Conservation (phyloP, 169 alveolate species). For the Plasmodium gallinaceum region DNA sequence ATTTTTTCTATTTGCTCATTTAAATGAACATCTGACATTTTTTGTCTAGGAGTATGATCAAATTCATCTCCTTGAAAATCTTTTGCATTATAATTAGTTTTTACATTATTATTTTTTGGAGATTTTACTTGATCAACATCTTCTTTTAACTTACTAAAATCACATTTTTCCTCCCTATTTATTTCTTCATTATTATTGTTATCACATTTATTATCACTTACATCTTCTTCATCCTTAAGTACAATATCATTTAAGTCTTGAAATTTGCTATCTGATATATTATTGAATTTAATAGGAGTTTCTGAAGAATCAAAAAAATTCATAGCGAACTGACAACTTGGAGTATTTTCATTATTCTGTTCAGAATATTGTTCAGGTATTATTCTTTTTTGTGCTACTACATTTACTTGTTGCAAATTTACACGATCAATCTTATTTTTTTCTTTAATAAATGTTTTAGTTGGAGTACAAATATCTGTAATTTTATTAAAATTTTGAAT, state of each 20-base stretch:
- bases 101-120: constrained; percentile 28
- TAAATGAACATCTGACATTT: constrained; percentile 31
- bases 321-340: constrained; percentile 1
- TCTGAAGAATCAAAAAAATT: constrained; percentile 65
- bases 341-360: constrained; percentile 11
- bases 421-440: constrained; percentile 68
- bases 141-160: background rate
- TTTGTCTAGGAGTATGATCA: constrained; percentile 60
- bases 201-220: background rate
- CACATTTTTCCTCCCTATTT: background rate
- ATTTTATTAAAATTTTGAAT: constrained; percentile 64
- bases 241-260: constrained; percentile 65
- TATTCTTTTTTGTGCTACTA: background rate
- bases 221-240: constrained; percentile 45
- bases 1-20: constrained; percentile 64
- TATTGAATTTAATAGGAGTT: constrained; percentile 56
- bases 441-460: constrained; percentile 53
- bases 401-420: constrained; percentile 31
- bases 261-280: constrained; percentile 5
- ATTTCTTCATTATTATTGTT: background rate
- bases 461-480: constrained; percentile 69
- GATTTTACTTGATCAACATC: constrained; percentile 33
- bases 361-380: background rate
- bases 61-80: constrained; percentile 33
- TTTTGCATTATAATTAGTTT: constrained; percentile 11